Evolutionary conservation across 441 rosid genomes (phyloP), one percentile per base, ranked within the genome.

Genomic region (Raphanus hybrid): DNA sequence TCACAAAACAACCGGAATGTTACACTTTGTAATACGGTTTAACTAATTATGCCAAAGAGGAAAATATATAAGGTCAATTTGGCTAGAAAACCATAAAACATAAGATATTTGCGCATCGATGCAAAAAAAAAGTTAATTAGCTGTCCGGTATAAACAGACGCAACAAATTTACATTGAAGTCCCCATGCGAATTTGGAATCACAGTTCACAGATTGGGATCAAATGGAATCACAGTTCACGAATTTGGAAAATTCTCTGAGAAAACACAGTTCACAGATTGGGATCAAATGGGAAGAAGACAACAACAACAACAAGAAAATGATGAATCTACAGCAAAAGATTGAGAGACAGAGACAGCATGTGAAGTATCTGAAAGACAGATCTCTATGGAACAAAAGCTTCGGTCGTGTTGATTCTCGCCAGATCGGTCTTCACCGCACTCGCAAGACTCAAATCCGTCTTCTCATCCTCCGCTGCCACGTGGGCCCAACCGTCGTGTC

Each of bases 321-420:
- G 63, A 48, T 85, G 16, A 96, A 89, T 83, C 86, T 94, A 12
- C 92, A 84, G 20, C 91, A 89, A 43, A 91, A 87, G 82, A 79
- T 89, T 23, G 75, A 77, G 73, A 83, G 90, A 85, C 96, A 89
- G 70, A 85, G 80, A 79, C 97, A 93, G 73, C 95, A 90, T 55
- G 91, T 93, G 1, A 96, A 90, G 89, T 84, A 81, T 79, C 62
- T 96, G 1, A 90, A 87, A 82, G 98, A 90, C 29, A 86, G 91
- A 82, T 92, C 99, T 54, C 72, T 92, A 0, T 96, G 99, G 98
- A 87, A 70, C 75, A 87, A 89, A 82, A 90, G 90, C 86, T 96
- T 89, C 75, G 97, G 89, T 84, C 5, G 87, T 86, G 58, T 70
- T 82, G 14, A 80, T 91, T 50, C 90, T 96, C 8, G 91, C 78